Base-by-base conservation (phyloP, 495 filamentous ascomycete species). In the Amorphotheca resinae region DNA sequence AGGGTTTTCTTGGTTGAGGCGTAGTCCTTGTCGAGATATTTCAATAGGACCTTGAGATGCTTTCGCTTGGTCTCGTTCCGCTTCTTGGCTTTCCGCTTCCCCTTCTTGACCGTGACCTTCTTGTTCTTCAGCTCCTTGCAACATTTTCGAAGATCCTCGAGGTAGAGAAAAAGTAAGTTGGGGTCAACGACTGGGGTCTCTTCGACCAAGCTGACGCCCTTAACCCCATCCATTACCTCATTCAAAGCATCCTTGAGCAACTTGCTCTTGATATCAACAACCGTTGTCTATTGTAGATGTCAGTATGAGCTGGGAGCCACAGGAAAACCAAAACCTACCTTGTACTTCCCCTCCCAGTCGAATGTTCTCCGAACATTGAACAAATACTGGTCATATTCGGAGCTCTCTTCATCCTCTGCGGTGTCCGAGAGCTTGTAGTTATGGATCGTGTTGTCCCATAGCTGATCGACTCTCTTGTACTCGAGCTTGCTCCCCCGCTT, bases 301-400 rank as follows among this genome's bases (percentile, higher is more conserved):
- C 36, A 49, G 46, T 43, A 36, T 20, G 11, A 17, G 11, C 18
- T 15, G 21, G 6, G 26, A 30, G 26, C 6, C 6, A 30, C 26
- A 30, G 26, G 12, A 16, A 25, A 9, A 18, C 15, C 40, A 23
- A 14, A 6, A 38, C 39, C 28, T 14, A 0, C 71, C 45, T 73
- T 64, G 55, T 87, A 88, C 54, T 88, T 88, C 50, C 86, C 84
- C 53, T 94, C 82, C 78, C 81, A 89, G 55, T 87, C 78, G 54
- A 93, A 93, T 38, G 76, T 80, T 42, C 87, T 77, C 31, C 87
- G 76, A 9, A 93, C 83, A 22, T 83, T 86, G 63, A 95, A 95
- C 33, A 88, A 70, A 56, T 82, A 91, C 45, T 88, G 75, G 50
- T 88, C 80, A 57, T 85, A 93, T 50, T 91, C 80, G 30, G 84